Percentiles rank a stretch among this genome's conserved stretches.
phyloP scores from a whole-genome alignment of 768 basidiomycete species.

The Galerina marginata region DNA sequence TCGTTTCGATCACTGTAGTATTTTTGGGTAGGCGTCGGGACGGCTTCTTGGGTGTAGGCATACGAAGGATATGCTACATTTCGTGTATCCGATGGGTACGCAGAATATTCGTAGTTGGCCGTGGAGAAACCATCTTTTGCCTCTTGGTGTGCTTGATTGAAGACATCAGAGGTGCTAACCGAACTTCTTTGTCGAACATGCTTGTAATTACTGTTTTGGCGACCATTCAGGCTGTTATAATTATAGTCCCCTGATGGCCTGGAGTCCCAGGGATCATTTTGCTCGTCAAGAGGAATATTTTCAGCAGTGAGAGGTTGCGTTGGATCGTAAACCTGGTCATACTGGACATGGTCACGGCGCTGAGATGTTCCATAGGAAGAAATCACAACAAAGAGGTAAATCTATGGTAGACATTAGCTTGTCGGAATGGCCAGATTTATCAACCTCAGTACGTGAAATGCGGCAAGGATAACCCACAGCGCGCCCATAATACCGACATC shows the following conservation, averaged over 20 bases:
- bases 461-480: constrained; percentile 81
- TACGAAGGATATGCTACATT: constrained; percentile 31
- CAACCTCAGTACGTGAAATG: constrained; percentile 67
- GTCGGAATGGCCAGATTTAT: neutral
- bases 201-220: constrained; percentile 38
- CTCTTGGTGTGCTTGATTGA: constrained; percentile 53
- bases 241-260: constrained; percentile 52
- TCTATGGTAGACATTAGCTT: constrained; percentile 39
- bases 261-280: constrained; percentile 74
- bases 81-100: constrained; percentile 37
- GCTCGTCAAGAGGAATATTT: constrained; percentile 64
- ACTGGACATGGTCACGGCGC: constrained; percentile 80
- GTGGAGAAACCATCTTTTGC: constrained; percentile 47
- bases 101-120: constrained; percentile 34
- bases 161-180: constrained; percentile 59
- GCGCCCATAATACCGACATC: constrained; percentile 91
- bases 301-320: constrained; percentile 58
- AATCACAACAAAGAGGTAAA: constrained; percentile 48
- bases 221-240: constrained; percentile 23
- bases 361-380: constrained; percentile 74
- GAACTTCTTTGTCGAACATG: constrained; percentile 62
- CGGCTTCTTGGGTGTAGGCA: constrained; percentile 43
- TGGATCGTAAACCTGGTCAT: constrained; percentile 72
- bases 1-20: constrained; percentile 34
- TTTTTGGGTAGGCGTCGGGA: constrained; percentile 41